phyloP scores from a whole-genome alignment of 331 rosid genomes.

The Cucumis variabilis region DNA sequence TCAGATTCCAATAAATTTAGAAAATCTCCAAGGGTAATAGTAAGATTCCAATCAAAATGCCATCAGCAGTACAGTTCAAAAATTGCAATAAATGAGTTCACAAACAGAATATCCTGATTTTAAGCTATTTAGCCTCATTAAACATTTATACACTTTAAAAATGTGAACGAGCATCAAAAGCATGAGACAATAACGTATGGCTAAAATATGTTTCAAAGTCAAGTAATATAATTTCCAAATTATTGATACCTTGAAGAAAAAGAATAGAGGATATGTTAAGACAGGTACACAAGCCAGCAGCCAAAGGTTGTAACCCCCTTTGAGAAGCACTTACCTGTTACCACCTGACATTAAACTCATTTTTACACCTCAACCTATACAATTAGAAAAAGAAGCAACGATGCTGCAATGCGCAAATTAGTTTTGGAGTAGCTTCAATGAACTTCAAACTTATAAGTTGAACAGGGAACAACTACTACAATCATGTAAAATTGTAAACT shows the following conservation, averaged over 20 bases:
- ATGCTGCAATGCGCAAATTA: no score
- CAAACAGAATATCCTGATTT: not conserved
- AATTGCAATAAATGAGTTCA: not conserved
- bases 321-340: no score
- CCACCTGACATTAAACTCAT: no score
- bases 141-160: not conserved
- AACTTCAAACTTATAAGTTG: no score
- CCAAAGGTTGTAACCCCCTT: conserved; percentile 14
- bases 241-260: not conserved
- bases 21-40: no score
- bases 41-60: no score
- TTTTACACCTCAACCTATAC: no score
- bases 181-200: not conserved
- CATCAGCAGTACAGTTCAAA: not conserved
- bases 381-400: no score
- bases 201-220: not conserved
- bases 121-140: not conserved
- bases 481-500: no score
- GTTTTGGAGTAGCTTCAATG: no score
- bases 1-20: no score
- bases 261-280: not conserved
- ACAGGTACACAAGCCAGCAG: not conserved
- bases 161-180: not conserved
- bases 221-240: not conserved
- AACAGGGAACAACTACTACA: no score